Base-by-base conservation (phyloP, 2,329 filamentous ascomycete species). In the Scedosporium aurantiacum region DNA sequence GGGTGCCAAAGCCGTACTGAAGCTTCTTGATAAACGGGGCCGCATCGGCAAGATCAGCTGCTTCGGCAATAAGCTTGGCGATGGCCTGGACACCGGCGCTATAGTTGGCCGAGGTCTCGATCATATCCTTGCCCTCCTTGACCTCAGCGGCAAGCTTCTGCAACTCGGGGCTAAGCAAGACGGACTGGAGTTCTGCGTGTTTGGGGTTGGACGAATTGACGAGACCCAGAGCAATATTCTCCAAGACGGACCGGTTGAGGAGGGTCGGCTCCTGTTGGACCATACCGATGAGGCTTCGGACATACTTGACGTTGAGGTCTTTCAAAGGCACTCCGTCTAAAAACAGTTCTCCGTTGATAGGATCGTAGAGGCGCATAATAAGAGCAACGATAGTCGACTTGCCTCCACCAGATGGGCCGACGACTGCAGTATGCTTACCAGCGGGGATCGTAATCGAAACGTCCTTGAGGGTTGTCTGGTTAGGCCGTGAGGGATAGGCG, bases 11-110 rank as follows among this genome's bases (percentile, higher is more conserved):
- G 0, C 83, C 83, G 47, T 79, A 71, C 57, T 85, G 78, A 2
- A 83, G 76, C 1, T 70, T 72, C 52, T 75, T 72, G 65, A 84
- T 84, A 67, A 85, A 88, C 12, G 67, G 68, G 58, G 76, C 74
- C 0, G 82, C 85, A 69, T 88, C 84, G 0, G 86, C 85, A 28
- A 86, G 74, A 12, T 71, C 73, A 2, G 83, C 79, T 21, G 85
- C 81, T 16, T 78, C 68, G 67, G 76, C 72, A 2, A 82, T 77
- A 27, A 81, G 70, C 27, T 67, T 69, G 32, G 84, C 72, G n/a
- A 87, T 79, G 61, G 84, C 78, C 5, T 74, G 69, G 28, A 80
- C 71, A 8, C 76, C 71, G 1, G 75, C 63, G 0, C 79, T 75
- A 8, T 78, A 73, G 3, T 70, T 68, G 68, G 74, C 71, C 2